A percentile compares a stretch with the other conserved stretches of the same genome.
phyloP scores from a whole-genome alignment of 495 filamentous ascomycete genomes.

The Hypoxylon trugodes region DNA sequence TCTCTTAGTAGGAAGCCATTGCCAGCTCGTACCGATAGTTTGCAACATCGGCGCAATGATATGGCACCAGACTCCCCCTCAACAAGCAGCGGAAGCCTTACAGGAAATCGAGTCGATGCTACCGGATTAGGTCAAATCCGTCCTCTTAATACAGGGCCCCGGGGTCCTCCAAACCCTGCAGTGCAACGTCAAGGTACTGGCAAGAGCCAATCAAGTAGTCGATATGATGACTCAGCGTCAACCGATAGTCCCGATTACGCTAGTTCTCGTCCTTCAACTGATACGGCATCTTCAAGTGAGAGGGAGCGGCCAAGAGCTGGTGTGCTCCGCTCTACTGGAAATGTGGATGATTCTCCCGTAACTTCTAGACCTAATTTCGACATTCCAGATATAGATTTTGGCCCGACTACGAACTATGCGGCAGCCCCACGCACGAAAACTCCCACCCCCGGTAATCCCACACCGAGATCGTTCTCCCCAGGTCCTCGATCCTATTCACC shows the following conservation, averaged over 20 bases:
- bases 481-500: conserved; percentile 51
- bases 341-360: conserved; percentile 47
- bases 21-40: conserved; percentile 55
- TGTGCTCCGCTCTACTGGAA: conserved; percentile 82
- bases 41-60: conserved; percentile 45
- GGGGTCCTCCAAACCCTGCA: conserved; percentile 24
- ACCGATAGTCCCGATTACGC: conserved; percentile 68
- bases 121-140: conserved; percentile 64
- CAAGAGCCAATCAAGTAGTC: conserved; percentile 50
- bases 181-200: conserved; percentile 46
- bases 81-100: conserved; percentile 69
- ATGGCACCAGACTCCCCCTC: conserved; percentile 41
- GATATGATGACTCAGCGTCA: conserved; percentile 59
- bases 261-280: conserved; percentile 71
- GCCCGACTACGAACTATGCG: conserved; percentile 77
- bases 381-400: conserved; percentile 86
- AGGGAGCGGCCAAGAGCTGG: conserved; percentile 79
- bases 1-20: conserved; percentile 68
- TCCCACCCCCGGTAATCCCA: conserved; percentile 24
- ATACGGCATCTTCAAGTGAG: conserved; percentile 62
- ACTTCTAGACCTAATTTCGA: conserved; percentile 45
- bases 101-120: conserved; percentile 70
- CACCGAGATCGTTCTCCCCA: conserved; percentile 50
- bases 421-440: conserved; percentile 39
- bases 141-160: conserved; percentile 29